phyloP scores from a whole-genome alignment of 352 stramenopile species.

The Phytophthora colocasiae region DNA sequence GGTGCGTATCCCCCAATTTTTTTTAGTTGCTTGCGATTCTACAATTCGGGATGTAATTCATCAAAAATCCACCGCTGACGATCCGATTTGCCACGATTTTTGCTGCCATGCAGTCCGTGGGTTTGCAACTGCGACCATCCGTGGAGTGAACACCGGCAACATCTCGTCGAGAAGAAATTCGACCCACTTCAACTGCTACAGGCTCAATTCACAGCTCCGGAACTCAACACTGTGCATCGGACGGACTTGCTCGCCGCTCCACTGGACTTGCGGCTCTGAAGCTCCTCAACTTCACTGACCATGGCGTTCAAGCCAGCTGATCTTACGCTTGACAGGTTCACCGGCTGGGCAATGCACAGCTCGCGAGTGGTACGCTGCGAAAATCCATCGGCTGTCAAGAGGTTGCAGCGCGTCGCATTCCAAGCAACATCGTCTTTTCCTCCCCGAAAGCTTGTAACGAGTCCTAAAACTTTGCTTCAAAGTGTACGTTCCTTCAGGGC shows the following conservation, averaged over 20 bases:
- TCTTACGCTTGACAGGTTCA: slow-evolving; percentile 9
- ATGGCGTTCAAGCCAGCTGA: slow-evolving; percentile 14
- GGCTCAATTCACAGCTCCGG: slow-evolving; percentile 43
- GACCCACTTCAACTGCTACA: slow-evolving; percentile 53
- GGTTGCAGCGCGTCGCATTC: neutral
- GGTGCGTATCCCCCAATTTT: slow-evolving; percentile 41
- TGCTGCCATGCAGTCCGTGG: slow-evolving; percentile 56
- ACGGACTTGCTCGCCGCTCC: slow-evolving; percentile 65
- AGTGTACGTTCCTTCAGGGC: slow-evolving; percentile 14
- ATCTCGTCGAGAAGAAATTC: slow-evolving; percentile 62
- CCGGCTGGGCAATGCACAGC: slow-evolving; percentile 13
- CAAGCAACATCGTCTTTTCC: slow-evolving; percentile 1
- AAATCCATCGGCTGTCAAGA: slow-evolving; percentile 36
- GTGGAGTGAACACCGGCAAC: slow-evolving; percentile 62
- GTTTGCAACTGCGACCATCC: slow-evolving; percentile 86
- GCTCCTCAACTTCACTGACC: slow-evolving; percentile 13
- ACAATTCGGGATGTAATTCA: slow-evolving; percentile 18
- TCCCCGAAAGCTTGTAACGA: slow-evolving; percentile 19
- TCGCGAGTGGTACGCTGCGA: slow-evolving; percentile 19
- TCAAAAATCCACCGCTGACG: slow-evolving; percentile 27
- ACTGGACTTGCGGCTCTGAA: slow-evolving; percentile 43
- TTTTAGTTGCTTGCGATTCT: slow-evolving; percentile 19
- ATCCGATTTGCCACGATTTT: neutral
- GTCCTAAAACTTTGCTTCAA: slow-evolving; percentile 15
- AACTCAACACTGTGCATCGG: slow-evolving; percentile 64